A percentile compares a stretch with the other conserved stretches of the same genome.
phyloP scores from a whole-genome alignment of 495 filamentous ascomycete species.

The Hypoxylon crocopeplum region DNA sequence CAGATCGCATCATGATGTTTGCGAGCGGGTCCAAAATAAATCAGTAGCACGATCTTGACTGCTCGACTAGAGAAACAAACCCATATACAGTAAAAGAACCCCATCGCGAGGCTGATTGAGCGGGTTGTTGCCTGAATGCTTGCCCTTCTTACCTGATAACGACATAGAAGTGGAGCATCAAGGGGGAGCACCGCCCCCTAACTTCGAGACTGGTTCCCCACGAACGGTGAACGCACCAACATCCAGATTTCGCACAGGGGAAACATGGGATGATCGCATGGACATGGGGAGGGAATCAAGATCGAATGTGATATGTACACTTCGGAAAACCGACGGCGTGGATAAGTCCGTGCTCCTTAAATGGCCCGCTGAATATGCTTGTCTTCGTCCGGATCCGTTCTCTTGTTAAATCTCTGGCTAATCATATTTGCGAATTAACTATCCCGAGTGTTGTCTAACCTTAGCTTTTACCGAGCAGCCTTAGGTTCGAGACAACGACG shows the following conservation, averaged over 20 bases:
- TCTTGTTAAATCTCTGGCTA: too few species aligned
- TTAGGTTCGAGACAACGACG: too few species aligned
- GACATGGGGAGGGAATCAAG: not conserved
- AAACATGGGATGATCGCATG: constrained; percentile 5
- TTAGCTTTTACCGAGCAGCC: too few species aligned
- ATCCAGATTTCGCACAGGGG: not conserved
- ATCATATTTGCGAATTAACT: too few species aligned
- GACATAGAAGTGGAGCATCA: not conserved
- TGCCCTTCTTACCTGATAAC: not conserved
- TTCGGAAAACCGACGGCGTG: not conserved
- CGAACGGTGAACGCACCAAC: not conserved
- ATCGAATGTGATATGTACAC: constrained; percentile 1
- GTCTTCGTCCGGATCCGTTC: too few species aligned
- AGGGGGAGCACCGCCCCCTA: constrained; percentile 11
- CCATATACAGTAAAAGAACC: too few species aligned
- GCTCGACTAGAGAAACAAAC: too few species aligned
- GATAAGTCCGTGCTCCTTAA: not conserved
- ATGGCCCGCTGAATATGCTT: too few species aligned
- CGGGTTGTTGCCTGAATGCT: constrained; percentile 5
- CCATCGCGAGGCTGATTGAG: constrained; percentile 18
- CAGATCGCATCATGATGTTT: not conserved
- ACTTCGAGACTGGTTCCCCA: not conserved
- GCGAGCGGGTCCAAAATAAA: not conserved
- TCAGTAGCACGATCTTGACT: too few species aligned
- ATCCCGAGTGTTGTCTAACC: too few species aligned